Conservation (phyloP, 768 basidiomycete genomes). For the Pleurotus djamor region DNA sequence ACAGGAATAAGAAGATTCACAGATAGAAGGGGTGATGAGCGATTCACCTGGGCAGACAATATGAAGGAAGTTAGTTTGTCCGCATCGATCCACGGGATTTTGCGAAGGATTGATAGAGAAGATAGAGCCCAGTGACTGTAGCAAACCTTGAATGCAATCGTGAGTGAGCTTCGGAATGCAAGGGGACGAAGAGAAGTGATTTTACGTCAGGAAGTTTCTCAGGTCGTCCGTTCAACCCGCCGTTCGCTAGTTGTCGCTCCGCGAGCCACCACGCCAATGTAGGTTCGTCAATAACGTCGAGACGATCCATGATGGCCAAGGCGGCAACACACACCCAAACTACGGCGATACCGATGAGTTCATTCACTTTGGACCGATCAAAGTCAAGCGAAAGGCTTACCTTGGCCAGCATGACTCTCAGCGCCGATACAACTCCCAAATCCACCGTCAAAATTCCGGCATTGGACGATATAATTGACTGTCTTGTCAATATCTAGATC, state of each 20-base stretch:
- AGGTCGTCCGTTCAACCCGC: conserved; percentile 95
- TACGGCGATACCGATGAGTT: conserved; percentile 22
- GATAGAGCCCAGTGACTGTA: conserved; percentile 98
- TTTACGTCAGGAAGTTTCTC: conserved; percentile 95
- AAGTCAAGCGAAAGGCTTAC: conserved; percentile 34
- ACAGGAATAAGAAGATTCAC: background rate
- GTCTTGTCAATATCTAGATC: conserved; percentile 67
- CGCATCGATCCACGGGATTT: conserved; percentile 84
- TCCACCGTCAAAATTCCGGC: conserved; percentile 94
- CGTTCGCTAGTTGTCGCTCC: conserved; percentile 90
- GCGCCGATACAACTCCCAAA: conserved; percentile 84
- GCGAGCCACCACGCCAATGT: conserved; percentile 91
- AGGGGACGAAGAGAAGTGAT: conserved; percentile 8
- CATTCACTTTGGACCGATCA: background rate
- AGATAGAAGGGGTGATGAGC: conserved; percentile 1
- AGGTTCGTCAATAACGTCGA: conserved; percentile 69
- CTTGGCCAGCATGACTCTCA: conserved; percentile 92
- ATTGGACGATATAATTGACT: conserved; percentile 68
- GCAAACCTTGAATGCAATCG: conserved; percentile 66
- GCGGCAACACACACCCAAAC: conserved; percentile 91
- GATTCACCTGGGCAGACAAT: conserved; percentile 76
- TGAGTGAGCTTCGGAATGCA: background rate
- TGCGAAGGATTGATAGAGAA: conserved; percentile 78
- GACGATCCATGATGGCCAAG: conserved; percentile 79
- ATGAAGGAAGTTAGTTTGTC: conserved; percentile 81